phyloP scores from a whole-genome alignment of 139 green algal genomes.

The Chlorella sp. region DNA sequence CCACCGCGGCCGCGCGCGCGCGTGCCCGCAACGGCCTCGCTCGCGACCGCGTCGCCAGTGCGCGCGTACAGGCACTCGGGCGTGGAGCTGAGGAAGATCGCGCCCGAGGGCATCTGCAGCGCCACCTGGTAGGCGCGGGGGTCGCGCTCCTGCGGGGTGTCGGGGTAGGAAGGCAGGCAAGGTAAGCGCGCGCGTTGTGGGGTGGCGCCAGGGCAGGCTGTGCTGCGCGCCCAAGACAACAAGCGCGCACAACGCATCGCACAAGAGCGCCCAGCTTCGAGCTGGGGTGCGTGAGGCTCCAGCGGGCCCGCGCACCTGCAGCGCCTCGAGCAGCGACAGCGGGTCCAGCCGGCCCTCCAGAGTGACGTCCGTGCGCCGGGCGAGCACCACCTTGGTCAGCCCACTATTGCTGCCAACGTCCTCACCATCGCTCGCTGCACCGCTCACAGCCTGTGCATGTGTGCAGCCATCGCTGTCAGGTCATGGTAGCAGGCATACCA shows the following conservation, averaged over 20 bases:
- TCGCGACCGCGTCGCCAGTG: constrained; percentile 66
- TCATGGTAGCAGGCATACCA: too few relatives aligned
- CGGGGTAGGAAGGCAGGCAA: too few relatives aligned
- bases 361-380: constrained; percentile 59
- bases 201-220: neutral
- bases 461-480: too few relatives aligned
- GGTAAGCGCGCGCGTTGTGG: neutral
- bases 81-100: constrained; percentile 87
- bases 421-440: too few relatives aligned
- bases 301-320: too few relatives aligned
- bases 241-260: too few relatives aligned
- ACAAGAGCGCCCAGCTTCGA: too few relatives aligned
- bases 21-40: constrained; percentile 94
- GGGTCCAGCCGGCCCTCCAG: constrained; percentile 56
- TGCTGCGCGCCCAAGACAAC: too few relatives aligned
- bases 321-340: constrained; percentile 66
- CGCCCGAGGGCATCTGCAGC: constrained; percentile 59
- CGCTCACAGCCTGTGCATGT: too few relatives aligned
- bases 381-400: constrained; percentile 86
- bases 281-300: too few relatives aligned
- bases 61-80: constrained; percentile 92
- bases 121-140: constrained; percentile 88
- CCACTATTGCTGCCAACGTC: too few relatives aligned
- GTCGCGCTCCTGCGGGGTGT: constrained; percentile 81
- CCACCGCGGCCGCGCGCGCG: constrained; percentile 64